Evolutionary conservation across 2,329 filamentous ascomycete species (phyloP).

Genomic region (Alternaria conjuncta): DNA sequence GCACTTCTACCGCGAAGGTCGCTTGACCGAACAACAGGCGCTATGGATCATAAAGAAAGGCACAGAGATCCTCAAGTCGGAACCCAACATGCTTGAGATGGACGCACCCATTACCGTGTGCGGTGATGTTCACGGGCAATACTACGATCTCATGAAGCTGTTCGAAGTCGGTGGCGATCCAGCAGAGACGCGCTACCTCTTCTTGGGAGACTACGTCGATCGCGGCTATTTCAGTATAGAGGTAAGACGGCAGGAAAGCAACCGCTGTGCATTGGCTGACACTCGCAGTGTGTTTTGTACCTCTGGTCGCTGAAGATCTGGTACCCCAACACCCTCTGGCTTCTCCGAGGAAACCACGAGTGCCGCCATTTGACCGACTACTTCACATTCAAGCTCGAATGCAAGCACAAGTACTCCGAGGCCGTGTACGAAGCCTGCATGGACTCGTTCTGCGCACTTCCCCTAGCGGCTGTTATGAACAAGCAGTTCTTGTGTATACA

Average conservation of each 20-base stretch:
- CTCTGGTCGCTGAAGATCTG: constrained; percentile 99
- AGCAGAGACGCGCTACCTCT: constrained; percentile 93
- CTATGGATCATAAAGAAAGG: constrained; percentile 92
- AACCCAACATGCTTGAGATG: constrained; percentile 98
- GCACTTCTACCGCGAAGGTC: constrained; percentile 97
- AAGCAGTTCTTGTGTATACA: constrained; percentile 99
- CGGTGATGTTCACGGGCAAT: constrained; percentile 97
- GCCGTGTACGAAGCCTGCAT: constrained; percentile 96
- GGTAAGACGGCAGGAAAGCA: constrained; percentile 49
- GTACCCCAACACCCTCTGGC: constrained; percentile 96
- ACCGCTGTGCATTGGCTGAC: constrained; percentile 39
- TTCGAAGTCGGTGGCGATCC: constrained; percentile 98
- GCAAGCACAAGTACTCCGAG: constrained; percentile 99
- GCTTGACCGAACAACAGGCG: constrained; percentile 95
- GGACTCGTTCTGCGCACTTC: constrained; percentile 95
- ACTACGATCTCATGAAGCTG: constrained; percentile 99
- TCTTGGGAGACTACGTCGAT: constrained; percentile 97
- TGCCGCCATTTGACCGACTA: constrained; percentile 99
- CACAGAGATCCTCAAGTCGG: constrained; percentile 82
- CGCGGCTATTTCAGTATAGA: constrained; percentile 99
- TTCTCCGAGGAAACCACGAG: constrained; percentile 97
- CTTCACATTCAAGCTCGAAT: constrained; percentile 99
- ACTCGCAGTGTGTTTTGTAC: constrained; percentile 81
- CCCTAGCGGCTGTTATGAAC: constrained; percentile 97
- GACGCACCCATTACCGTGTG: constrained; percentile 98